Base-by-base conservation (phyloP, 2,329 filamentous ascomycete species). In the Domatiomyces catenatus region DNA sequence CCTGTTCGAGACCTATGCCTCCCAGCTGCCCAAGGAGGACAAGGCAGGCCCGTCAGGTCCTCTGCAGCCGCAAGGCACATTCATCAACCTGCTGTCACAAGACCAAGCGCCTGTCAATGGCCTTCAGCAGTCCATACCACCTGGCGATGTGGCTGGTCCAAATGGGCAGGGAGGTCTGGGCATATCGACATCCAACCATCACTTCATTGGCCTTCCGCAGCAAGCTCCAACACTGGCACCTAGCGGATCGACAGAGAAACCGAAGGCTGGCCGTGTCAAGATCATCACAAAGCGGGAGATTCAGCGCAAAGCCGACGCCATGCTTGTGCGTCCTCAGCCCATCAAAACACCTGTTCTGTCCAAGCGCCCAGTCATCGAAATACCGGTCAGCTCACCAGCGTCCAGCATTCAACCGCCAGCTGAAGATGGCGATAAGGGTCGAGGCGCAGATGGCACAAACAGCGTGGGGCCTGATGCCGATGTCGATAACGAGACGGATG, bases 1-100 rank as follows among this genome's bases (percentile, higher is more conserved):
- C 47, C 71, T 94, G 15, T 92, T 86, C 62, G 73, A 75, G 17
- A 77, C 82, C 26, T 69, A 88, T 47, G 79, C 79, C 58, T 75
- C 53, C 59, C 63, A 49, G 56, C 56, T 59, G 44, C 61, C 56
- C 22, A 52, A 56, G 26, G 58, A 57, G 44, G 58, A 50, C 39
- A 52, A 55, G 42, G 22, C 48, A 17, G 45, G 49, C 15, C 50
- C 50, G 19, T 50, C 50, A 24, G 49, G 53, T n/a, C 48, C 50
- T 12, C 17, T 52, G 6, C 19, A 49, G 1, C 50, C 56, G 5
- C 56, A 57, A 48, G 56, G 55, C 22, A 58, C 53, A 5, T 59
- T 59, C 50, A 58, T 60, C 51, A 54, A 64, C 63, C 46, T 64
- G 64, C 43, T 63, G 68, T 49, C 32, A 15, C 32, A 39, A 39